Evolutionary conservation across 2,329 filamentous ascomycete species (phyloP).

Genomic region (Fusarium buxicola): DNA sequence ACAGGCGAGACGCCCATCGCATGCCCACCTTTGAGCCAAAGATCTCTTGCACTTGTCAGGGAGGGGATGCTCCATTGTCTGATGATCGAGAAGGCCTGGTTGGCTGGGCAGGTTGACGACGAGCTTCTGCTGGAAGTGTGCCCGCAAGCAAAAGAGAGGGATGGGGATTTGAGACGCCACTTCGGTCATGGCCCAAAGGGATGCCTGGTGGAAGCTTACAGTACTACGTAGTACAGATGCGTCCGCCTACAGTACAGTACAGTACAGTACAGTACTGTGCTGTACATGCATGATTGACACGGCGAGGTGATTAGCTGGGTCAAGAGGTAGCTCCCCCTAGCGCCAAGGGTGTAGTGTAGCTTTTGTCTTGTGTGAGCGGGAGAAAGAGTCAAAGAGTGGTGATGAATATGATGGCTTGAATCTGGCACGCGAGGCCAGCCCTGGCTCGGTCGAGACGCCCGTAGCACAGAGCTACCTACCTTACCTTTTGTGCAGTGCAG

Average conservation of each 20-base stretch:
- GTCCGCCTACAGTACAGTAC: constrained; percentile 22
- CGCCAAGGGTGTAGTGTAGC: background rate
- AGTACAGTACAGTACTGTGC: too few relatives aligned
- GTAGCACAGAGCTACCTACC: constrained; percentile 22
- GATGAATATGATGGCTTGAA: constrained; percentile 33
- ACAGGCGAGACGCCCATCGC: constrained; percentile 15
- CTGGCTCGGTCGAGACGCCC: constrained; percentile 20
- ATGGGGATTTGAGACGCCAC: constrained; percentile 30
- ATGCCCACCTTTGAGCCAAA: background rate
- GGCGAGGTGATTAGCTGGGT: background rate
- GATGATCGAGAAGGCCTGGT: constrained; percentile 34
- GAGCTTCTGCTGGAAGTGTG: background rate
- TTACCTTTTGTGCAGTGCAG: constrained; percentile 18
- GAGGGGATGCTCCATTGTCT: constrained; percentile 2
- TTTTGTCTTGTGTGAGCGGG: background rate
- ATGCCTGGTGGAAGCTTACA: constrained; percentile 32
- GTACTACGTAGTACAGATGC: too few relatives aligned
- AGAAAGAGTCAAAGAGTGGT: constrained; percentile 6
- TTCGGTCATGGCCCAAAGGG: constrained; percentile 34
- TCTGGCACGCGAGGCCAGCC: constrained; percentile 32
- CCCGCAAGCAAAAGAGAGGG: background rate
- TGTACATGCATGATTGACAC: constrained; percentile 11
- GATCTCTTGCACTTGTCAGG: constrained; percentile 4
- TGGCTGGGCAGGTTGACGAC: constrained; percentile 3
- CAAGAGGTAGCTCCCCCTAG: too few relatives aligned